Percentiles rank a stretch among this genome's conserved stretches.
Evolutionary conservation across 208 protist genomes (phyloP).

Genomic region (Wallacemonas sp.): DNA sequence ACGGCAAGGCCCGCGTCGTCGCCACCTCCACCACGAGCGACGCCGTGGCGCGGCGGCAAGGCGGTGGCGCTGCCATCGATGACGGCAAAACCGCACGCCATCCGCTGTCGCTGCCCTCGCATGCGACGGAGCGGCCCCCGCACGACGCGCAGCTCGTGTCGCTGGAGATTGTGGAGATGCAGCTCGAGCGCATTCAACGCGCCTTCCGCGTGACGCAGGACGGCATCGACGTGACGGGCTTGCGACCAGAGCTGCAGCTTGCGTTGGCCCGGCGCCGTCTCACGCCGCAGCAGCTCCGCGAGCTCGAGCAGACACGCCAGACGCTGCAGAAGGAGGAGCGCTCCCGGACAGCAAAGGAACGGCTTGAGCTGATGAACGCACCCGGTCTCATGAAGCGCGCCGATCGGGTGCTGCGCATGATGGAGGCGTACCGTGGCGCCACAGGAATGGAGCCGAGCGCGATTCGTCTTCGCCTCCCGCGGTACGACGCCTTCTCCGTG

Average conservation of each 20-base stretch:
- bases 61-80: background rate
- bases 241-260: slow-evolving; percentile 52
- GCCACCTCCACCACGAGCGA: slow-evolving; percentile 13
- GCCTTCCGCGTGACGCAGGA: slow-evolving; percentile 55
- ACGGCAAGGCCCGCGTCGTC: slow-evolving; percentile 9
- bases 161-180: slow-evolving; percentile 60
- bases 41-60: background rate
- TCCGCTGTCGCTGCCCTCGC: no score
- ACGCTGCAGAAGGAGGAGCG: slow-evolving; percentile 17
- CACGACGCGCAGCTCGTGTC: slow-evolving; percentile 40
- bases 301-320: slow-evolving; percentile 45
- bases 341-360: slow-evolving; percentile 21
- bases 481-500: slow-evolving; percentile 43
- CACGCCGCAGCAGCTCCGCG: slow-evolving; percentile 61
- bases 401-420: slow-evolving; percentile 38
- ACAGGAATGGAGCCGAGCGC: slow-evolving; percentile 43
- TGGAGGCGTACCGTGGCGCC: slow-evolving; percentile 52
- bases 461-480: slow-evolving; percentile 65
- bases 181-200: slow-evolving; percentile 54
- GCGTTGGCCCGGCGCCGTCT: slow-evolving; percentile 66
- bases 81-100: no score
- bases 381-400: slow-evolving; percentile 23
- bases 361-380: slow-evolving; percentile 19
- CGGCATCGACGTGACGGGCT: slow-evolving; percentile 82
- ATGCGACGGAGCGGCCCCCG: background rate